Evolutionary conservation across 345 rosid genomes (phyloP).

Genomic region (Jatropha curcas): DNA sequence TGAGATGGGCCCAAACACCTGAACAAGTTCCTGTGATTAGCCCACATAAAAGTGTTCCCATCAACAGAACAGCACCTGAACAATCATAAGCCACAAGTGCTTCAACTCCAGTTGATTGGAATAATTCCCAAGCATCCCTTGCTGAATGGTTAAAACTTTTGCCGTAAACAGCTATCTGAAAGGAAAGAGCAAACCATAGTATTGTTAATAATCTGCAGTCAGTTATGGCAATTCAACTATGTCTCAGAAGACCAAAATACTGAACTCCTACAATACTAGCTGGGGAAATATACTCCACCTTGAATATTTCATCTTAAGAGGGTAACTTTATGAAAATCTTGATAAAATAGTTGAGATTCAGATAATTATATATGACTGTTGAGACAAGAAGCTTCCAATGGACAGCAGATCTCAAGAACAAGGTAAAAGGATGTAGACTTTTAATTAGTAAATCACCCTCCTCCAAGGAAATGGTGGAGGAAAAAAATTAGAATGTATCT

Average conservation of each 20-base stretch:
- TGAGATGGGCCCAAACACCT: slow-evolving; percentile 81
- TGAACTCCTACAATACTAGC: neutral
- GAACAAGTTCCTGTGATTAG: slow-evolving; percentile 86
- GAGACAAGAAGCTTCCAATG: neutral
- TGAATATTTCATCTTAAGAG: neutral
- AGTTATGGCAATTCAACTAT: neutral
- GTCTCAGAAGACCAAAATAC: neutral
- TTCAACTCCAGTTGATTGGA: slow-evolving; percentile 98
- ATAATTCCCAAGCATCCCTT: slow-evolving; percentile 96
- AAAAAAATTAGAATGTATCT: neutral
- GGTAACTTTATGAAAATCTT: neutral
- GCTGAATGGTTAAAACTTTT: slow-evolving; percentile 93
- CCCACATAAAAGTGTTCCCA: slow-evolving; percentile 89
- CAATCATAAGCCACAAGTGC: slow-evolving; percentile 95
- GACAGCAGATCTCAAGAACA: no score
- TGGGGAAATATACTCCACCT: neutral
- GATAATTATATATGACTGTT: no score
- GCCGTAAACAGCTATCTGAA: slow-evolving; percentile 88
- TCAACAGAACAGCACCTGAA: slow-evolving; percentile 88
- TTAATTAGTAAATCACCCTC: neutral
- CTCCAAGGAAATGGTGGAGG: neutral
- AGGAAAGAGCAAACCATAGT: slow-evolving; percentile 10
- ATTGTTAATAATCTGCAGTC: slow-evolving; percentile 8
- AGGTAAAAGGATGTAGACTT: neutral
- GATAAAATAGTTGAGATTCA: no score